A percentile compares a stretch with the other conserved stretches of the same genome.
phyloP scores from a whole-genome alignment of 441 rosid genomes.

The Manihot esculenta region DNA sequence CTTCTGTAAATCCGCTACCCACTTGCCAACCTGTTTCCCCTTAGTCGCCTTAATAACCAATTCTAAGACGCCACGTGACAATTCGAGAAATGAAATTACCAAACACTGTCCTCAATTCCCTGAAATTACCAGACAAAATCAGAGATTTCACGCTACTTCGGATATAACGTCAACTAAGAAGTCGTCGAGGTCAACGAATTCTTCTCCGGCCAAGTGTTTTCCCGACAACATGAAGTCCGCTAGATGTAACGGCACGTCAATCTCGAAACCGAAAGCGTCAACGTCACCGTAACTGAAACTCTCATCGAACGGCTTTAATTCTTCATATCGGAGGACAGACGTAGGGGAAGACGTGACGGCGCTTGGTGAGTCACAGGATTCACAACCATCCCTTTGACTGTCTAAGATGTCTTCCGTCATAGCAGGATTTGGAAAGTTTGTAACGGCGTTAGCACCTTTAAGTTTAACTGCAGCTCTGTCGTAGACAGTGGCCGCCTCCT shows the following conservation, averaged over 20 bases:
- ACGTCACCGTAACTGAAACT: conserved; percentile 14
- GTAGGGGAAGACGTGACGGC: conserved; percentile 32
- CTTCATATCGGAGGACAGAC: conserved; percentile 34
- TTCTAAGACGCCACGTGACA: conserved; percentile 2
- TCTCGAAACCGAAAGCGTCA: conserved; percentile 30
- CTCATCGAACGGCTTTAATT: conserved; percentile 15
- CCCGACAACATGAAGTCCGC: conserved; percentile 20
- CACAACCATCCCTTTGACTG: neutral
- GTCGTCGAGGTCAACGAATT: conserved; percentile 38
- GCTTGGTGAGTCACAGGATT: conserved; percentile 13
- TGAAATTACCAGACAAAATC: neutral
- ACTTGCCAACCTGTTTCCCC: neutral
- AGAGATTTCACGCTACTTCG: neutral
- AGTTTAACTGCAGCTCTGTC: conserved; percentile 42
- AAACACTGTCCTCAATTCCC: neutral
- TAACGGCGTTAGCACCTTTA: conserved; percentile 34
- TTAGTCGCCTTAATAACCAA: neutral
- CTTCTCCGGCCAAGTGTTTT: conserved; percentile 3
- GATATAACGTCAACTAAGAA: conserved; percentile 29
- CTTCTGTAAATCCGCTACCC: neutral
- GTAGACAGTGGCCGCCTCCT: conserved; percentile 45
- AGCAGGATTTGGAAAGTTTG: conserved; percentile 36
- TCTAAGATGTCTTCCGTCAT: conserved; percentile 2
- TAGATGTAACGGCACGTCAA: conserved; percentile 22
- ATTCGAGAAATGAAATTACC: neutral